These are phyloP conservation scores for Scutellaria barbata DNA, from an alignment of 257 asterid genomes.

Conservation along the genomic window DNA sequence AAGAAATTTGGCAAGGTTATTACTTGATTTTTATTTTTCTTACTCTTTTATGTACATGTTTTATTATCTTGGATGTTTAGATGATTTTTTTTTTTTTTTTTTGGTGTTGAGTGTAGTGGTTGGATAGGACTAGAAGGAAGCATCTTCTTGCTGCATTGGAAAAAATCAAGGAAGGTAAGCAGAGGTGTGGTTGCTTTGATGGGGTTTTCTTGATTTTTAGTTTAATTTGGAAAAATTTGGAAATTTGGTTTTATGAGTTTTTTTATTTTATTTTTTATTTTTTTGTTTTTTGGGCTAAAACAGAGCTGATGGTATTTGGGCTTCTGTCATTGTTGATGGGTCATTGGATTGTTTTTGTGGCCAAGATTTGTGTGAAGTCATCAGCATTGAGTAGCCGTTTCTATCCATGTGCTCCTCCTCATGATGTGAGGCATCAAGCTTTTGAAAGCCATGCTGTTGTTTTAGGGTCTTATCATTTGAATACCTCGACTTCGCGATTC, in stretches of 20 bases:
- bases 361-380: constrained; percentile 83
- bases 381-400: constrained; percentile 77
- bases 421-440: constrained; percentile 31
- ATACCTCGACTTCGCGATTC: constrained; percentile 51
- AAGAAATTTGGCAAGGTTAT: constrained; percentile 53
- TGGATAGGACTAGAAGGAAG: constrained; percentile 79
- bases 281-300: constrained; percentile 37
- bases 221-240: background rate
- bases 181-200: background rate
- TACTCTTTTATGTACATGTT: background rate
- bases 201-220: constrained; percentile 1
- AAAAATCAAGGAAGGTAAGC: constrained; percentile 87
- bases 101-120: constrained; percentile 63
- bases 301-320: constrained; percentile 95
- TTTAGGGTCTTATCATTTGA: constrained; percentile 40
- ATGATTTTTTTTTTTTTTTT: background rate
- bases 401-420: constrained; percentile 71
- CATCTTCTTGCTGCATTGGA: constrained; percentile 80
- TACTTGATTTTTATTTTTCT: background rate
- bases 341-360: constrained; percentile 77
- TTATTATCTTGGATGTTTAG: background rate
- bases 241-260: background rate
- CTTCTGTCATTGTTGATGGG: constrained; percentile 93
- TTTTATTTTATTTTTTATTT: no score
- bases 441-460: constrained; percentile 34